phyloP scores from a whole-genome alignment of 2,329 filamentous ascomycete species.

The Claviceps spartinae region DNA sequence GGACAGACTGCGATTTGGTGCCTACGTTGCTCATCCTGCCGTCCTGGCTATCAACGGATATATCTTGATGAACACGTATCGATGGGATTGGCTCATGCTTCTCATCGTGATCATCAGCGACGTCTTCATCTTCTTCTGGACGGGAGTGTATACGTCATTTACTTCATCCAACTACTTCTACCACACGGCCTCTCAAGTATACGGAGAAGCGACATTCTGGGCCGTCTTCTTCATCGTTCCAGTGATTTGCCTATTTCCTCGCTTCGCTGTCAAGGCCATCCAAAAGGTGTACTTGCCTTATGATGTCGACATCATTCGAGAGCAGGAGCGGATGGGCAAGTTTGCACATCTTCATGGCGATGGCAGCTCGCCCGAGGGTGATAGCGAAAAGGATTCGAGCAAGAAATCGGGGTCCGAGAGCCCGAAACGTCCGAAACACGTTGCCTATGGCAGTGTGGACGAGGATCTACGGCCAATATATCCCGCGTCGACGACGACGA shows the following conservation, averaged over 20 bases:
- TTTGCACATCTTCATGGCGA: constrained; percentile 53
- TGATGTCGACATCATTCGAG: constrained; percentile 90
- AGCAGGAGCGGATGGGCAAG: constrained; percentile 72
- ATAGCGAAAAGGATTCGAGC: constrained; percentile 24
- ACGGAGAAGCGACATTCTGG: constrained; percentile 77
- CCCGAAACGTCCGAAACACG: constrained; percentile 42
- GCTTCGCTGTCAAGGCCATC: constrained; percentile 72
- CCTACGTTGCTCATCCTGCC: constrained; percentile 72
- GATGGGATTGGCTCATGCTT: constrained; percentile 95
- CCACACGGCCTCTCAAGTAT: constrained; percentile 63
- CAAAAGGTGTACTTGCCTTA: constrained; percentile 92
- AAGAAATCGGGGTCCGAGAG: constrained; percentile 41
- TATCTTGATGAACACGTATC: constrained; percentile 89
- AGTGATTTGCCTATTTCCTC: constrained; percentile 70
- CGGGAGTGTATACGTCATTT: constrained; percentile 60
- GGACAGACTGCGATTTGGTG: constrained; percentile 73
- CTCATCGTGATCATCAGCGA: constrained; percentile 72
- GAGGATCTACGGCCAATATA: constrained; percentile 91
- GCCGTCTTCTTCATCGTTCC: constrained; percentile 65
- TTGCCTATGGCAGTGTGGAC: constrained; percentile 51
- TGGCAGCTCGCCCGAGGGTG: constrained; percentile 21
- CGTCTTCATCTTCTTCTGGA: constrained; percentile 89
- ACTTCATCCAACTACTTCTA: constrained; percentile 49
- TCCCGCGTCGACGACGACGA: constrained; percentile 75
- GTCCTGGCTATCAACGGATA: constrained; percentile 87